Conservation (phyloP, 306 rosid species). For the Ziziphus jujuba region DNA sequence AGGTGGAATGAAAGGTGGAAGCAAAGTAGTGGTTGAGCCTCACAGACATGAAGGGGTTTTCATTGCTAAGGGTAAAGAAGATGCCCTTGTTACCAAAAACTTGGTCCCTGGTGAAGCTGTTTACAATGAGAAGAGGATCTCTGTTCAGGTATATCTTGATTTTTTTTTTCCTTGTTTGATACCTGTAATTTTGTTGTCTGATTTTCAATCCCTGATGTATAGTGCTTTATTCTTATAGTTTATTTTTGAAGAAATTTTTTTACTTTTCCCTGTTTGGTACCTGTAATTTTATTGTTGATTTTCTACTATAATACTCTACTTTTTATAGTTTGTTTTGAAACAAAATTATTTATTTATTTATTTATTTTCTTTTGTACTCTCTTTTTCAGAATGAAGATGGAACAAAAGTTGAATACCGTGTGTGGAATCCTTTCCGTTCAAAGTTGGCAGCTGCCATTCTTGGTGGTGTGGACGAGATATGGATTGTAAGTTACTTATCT, state of each 20-base stretch:
- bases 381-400: constrained; percentile 74
- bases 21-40: constrained; percentile 44
- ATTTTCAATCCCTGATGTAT: too few relatives aligned
- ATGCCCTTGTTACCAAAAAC: constrained; percentile 90
- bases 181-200: neutral
- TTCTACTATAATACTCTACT: neutral
- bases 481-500: constrained; percentile 49
- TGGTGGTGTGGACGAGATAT: constrained; percentile 83
- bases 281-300: neutral
- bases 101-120: constrained; percentile 90
- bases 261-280: too few relatives aligned
- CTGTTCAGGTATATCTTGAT: constrained; percentile 58
- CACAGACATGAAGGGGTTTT: constrained; percentile 83
- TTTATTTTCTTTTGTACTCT: neutral
- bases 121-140: constrained; percentile 78
- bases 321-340: neutral
- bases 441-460: constrained; percentile 92
- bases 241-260: too few relatives aligned
- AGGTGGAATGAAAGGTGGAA: constrained; percentile 54
- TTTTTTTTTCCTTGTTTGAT: too few relatives aligned
- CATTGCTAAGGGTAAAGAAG: constrained; percentile 87
- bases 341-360: neutral
- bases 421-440: constrained; percentile 96
- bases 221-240: too few relatives aligned
- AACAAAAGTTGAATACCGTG: constrained; percentile 68